Conservation (phyloP, 495 filamentous ascomycete species). For the Talaromyces nanjingensis region DNA sequence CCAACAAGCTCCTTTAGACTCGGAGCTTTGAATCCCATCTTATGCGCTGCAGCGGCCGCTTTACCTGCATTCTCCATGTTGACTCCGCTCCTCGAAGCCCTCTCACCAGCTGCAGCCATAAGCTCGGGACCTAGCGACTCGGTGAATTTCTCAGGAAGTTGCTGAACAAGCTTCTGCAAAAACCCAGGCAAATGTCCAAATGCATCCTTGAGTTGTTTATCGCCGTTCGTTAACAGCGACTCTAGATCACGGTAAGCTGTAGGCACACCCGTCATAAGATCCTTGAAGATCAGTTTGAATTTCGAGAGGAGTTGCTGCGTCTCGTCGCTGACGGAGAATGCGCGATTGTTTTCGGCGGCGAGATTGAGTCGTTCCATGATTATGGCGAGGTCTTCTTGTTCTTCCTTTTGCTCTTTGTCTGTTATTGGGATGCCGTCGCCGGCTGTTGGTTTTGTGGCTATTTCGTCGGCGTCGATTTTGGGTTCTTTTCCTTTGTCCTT, state of each 20-base stretch:
- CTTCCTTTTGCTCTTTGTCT: constrained; percentile 41
- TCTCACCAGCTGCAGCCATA: constrained; percentile 65
- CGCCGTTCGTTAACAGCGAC: constrained; percentile 70
- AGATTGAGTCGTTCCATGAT: constrained; percentile 77
- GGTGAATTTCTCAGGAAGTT: constrained; percentile 76
- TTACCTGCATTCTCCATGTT: constrained; percentile 46
- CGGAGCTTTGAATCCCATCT: constrained; percentile 47
- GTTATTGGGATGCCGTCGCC: constrained; percentile 26
- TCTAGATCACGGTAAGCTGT: constrained; percentile 89
- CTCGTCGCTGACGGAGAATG: constrained; percentile 74
- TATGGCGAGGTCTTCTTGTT: constrained; percentile 66
- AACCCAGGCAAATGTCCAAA: constrained; percentile 72
- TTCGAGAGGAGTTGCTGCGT: constrained; percentile 70
- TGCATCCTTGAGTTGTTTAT: constrained; percentile 65
- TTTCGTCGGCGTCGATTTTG: constrained; percentile 9
- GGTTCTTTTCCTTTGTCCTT: neutral
- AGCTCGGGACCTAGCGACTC: constrained; percentile 69
- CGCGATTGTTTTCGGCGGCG: constrained; percentile 67
- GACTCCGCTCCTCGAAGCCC: constrained; percentile 59
- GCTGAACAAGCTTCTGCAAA: constrained; percentile 80
- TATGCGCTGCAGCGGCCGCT: constrained; percentile 39
- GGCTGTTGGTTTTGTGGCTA: constrained; percentile 12
- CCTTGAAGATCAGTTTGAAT: constrained; percentile 85
- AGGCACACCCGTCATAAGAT: constrained; percentile 84
- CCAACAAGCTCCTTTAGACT: constrained; percentile 73